Base-by-base conservation (phyloP, 495 filamentous ascomycete genomes). In the Daldinia bambusicola region DNA sequence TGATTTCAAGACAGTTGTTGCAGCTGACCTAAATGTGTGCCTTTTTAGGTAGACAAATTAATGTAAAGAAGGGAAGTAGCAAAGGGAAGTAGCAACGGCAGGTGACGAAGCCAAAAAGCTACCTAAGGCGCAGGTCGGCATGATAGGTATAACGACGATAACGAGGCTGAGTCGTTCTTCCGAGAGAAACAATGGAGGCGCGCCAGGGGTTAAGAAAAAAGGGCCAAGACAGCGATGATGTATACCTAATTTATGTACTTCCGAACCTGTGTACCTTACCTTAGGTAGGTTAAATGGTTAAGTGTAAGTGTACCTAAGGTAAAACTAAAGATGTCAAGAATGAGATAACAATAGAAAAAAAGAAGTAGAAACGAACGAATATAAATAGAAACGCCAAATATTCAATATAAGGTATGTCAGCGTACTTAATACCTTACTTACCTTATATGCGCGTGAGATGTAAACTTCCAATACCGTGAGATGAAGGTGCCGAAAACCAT, bases 91-190 rank as follows among this genome's bases (percentile, higher is more conserved):
- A 61, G n/a, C 50, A 43, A 51, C 38, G 50, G n/a, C 20, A 32
- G 61, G 37, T 63, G 59, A 64, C 63, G 64, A 63, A 55, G 57
- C 37, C 18, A 53, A 48, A 60, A 63, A 71, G 53, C 63, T 65
- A 68, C n/a, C n/a, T n/a, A n/a, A n/a, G 30, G 60, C 70, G 61
- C 60, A 26, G 61, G 31, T 65, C 65, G 58, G 59, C 26, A 37
- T 32, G 18, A 56, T 37, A 26, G 36, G 20, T 16, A 20, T 37
- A 20, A 55, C 55, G 59, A 61, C 48, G 64, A 52, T 66, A 61
- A 14, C 12, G 69, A 71, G 69, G 69, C 69, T 71, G 69, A 71
- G 70, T 56, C 30, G 50, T 32, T 37, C 41, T 58, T 61, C 26
- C 30, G 16, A n/a, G 48, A 68, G 26, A 61, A 72, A 72, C 30